These are phyloP conservation scores for Naganishia antarctica DNA, from an alignment of 768 basidiomycete genomes.

Conservation along the genomic window DNA sequence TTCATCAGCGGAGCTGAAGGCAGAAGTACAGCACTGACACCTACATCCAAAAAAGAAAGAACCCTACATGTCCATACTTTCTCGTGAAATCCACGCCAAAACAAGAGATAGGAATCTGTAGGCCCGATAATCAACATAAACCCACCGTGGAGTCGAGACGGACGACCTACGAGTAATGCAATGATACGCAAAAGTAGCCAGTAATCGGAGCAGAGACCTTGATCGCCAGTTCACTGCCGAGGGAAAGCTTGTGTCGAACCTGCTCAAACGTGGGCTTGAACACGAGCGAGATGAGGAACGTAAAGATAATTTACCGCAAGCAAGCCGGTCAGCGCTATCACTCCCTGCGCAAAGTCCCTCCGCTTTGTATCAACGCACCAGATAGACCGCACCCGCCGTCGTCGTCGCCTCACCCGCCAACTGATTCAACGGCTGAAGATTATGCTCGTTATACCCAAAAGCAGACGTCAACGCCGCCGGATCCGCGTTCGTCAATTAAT, in stretches of 20 bases:
- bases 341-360: too few relatives aligned
- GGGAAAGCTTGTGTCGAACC: conserved; percentile 35
- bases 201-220: conserved; percentile 36
- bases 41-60: conserved; percentile 46
- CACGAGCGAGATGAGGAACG: conserved; percentile 43
- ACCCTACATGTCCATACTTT: conserved; percentile 42
- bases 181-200: conserved; percentile 43
- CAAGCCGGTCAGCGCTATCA: too few relatives aligned
- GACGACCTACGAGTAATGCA: conserved; percentile 38
- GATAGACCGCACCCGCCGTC: conserved; percentile 44
- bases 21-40: too few relatives aligned
- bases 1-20: neutral
- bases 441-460: conserved; percentile 40
- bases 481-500: conserved; percentile 28
- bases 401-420: conserved; percentile 43
- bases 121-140: neutral
- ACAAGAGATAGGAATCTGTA: conserved; percentile 43
- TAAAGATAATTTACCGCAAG: conserved; percentile 34
- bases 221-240: conserved; percentile 35
- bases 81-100: conserved; percentile 42
- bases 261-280: conserved; percentile 15
- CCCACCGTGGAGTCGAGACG: neutral
- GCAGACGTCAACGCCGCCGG: conserved; percentile 31
- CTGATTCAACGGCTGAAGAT: conserved; percentile 44
- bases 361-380: too few relatives aligned